Base-by-base conservation (phyloP, 2,329 filamentous ascomycete species). In the Sarocladium brachiariae region DNA sequence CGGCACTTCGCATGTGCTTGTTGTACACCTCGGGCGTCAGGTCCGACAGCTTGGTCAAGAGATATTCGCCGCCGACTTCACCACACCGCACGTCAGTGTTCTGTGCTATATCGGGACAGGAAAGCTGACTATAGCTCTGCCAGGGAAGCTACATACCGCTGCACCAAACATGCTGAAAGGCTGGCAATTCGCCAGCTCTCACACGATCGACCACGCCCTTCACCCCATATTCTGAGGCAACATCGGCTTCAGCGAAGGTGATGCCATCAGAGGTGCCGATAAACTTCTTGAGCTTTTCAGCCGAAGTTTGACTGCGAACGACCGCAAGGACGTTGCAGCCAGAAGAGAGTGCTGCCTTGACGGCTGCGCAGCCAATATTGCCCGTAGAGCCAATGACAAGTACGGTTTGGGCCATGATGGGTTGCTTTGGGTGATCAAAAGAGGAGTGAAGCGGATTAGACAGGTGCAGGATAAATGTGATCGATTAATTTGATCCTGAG, bases 301-400 rank as follows among this genome's bases (percentile, higher is more conserved):
- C 65, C 6, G 62, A 63, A 2, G 48, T 56, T 39, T 66, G 56
- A 53, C 62, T 70, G 18, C 68, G 63, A 2, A 69, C 65, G 18
- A 71, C 54, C 13, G 68, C 67, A 5, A 70, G 53, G 14, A 70
- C 67, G 2, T 63, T 56, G 35, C 61, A 61, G 11, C 55, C 53
- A 7, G 61, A 58, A 8, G 52, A 54, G 23, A 69, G 50, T 2
- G 65, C 61, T 6, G 53, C 64, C 2, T 55, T 61, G 25, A 67
- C 53, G 33, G 63, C 65, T 3, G 66, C 55, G 5, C 64, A 54
- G 53, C 68, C 67, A 45, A 70, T 67, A 53, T 70, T 68, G 16
- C 67, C 67, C 8, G 66, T 68, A n/a, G 67, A 60, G 31, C 66
- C 68, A 39, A 70, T 58, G 34, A 71, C 56, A 18, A 71, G 60